Evolutionary conservation across 140 eudicot species (phyloP).

Genomic region (Stevia rebaudiana): DNA sequence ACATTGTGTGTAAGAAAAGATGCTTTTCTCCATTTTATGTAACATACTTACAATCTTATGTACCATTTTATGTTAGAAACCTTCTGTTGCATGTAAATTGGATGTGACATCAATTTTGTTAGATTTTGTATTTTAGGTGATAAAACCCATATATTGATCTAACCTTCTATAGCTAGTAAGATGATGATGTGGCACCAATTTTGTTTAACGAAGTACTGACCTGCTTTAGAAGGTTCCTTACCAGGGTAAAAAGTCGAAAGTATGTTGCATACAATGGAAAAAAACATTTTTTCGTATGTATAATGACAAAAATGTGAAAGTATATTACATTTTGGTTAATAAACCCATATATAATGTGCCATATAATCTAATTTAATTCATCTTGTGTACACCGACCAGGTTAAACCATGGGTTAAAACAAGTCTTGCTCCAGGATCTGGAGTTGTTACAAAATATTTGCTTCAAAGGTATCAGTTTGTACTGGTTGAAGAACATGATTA

Average conservation of each 20-base stretch:
- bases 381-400: constrained; percentile 45
- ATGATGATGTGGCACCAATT: background rate
- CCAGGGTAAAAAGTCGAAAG: background rate
- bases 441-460: constrained; percentile 89
- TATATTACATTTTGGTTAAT: background rate
- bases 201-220: background rate
- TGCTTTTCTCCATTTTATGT: background rate
- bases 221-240: background rate
- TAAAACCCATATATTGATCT: background rate
- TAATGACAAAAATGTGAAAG: background rate
- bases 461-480: constrained; percentile 50
- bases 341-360: background rate
- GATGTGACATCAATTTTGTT: background rate
- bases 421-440: constrained; percentile 99
- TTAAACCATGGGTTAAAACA: constrained; percentile 97
- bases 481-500: background rate
- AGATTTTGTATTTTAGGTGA: background rate
- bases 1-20: background rate
- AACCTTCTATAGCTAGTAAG: constrained; percentile 1
- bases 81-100: background rate
- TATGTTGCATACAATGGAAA: background rate
- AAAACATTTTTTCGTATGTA: background rate
- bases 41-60: background rate
- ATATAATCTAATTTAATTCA: constrained; percentile 7
- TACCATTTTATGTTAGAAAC: background rate